These are phyloP conservation scores for Penicillium bialowiezense DNA, from an alignment of 495 filamentous ascomycete species.

Conservation along the genomic window DNA sequence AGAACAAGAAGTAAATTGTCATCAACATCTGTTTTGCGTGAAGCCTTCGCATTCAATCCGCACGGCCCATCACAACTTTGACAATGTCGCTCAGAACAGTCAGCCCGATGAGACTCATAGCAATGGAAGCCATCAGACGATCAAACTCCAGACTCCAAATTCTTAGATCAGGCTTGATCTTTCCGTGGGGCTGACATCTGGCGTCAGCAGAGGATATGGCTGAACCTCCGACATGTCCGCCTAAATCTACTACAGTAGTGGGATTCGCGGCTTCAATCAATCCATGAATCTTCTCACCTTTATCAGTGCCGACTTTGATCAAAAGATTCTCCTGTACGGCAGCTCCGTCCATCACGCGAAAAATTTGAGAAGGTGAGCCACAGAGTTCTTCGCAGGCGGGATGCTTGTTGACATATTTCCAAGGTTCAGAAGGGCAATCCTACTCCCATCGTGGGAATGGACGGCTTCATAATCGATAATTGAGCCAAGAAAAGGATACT, in stretches of 20 bases:
- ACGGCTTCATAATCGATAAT: too few relatives aligned
- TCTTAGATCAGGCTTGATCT: constrained; percentile 17
- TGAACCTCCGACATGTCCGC: constrained; percentile 71
- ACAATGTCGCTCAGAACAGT: constrained; percentile 66
- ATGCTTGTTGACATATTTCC: constrained; percentile 52
- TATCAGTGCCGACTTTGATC: constrained; percentile 71
- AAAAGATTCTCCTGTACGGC: constrained; percentile 60
- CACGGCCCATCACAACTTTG: constrained; percentile 59
- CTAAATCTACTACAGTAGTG: constrained; percentile 59
- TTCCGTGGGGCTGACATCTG: constrained; percentile 50
- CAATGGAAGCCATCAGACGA: constrained; percentile 64
- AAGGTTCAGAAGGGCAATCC: constrained; percentile 63
- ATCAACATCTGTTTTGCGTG: background rate
- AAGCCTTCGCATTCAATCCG: constrained; percentile 5
- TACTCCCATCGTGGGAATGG: constrained; percentile 57
- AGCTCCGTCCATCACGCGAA: constrained; percentile 64
- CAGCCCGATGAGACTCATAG: constrained; percentile 56
- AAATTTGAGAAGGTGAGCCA: constrained; percentile 52
- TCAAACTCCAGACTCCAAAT: constrained; percentile 65
- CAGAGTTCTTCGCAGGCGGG: constrained; percentile 50
- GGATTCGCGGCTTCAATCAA: constrained; percentile 59
- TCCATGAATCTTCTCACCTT: constrained; percentile 57
- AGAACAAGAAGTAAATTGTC: constrained; percentile 13
- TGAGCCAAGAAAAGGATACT: too few relatives aligned
- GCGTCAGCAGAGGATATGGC: constrained; percentile 63